Conservation (phyloP, 2,329 filamentous ascomycete genomes). For the Mycosphaerella sp. region DNA sequence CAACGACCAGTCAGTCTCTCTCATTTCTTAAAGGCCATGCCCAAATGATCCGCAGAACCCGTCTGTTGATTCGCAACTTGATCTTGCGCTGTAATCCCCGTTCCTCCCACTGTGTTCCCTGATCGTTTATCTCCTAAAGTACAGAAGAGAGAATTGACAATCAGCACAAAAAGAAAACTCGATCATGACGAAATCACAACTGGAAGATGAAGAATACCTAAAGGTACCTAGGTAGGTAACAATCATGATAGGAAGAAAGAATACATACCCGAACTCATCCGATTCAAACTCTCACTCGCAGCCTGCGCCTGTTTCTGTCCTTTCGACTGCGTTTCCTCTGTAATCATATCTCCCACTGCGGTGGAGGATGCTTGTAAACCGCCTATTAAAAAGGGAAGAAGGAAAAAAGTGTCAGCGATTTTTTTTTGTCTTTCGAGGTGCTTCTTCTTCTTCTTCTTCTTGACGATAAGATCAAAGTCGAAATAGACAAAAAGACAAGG, state of each 20-base stretch:
- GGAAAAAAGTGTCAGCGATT: not conserved
- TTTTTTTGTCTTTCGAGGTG: not conserved
- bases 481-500: not conserved
- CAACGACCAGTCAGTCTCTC: too few relatives aligned
- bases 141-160: too few relatives aligned
- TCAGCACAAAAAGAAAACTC: not conserved
- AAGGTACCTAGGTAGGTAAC: too few relatives aligned
- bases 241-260: too few relatives aligned
- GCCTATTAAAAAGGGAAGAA: constrained; percentile 12
- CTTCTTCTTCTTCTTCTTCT: not conserved
- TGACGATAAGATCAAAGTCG: too few relatives aligned
- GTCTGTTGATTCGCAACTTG: constrained; percentile 29
- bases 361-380: constrained; percentile 26
- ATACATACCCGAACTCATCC: constrained; percentile 21
- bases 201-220: too few relatives aligned
- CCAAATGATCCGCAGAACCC: constrained; percentile 30
- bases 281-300: constrained; percentile 22
- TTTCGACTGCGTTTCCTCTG: constrained; percentile 23
- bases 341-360: constrained; percentile 25
- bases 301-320: constrained; percentile 28
- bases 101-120: constrained; percentile 25
- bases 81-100: constrained; percentile 21
- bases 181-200: too few relatives aligned
- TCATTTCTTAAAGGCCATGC: constrained; percentile 26
- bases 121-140: constrained; percentile 20